Evolutionary conservation across 148 eudicot species (phyloP).

Genomic region (Salicornia ramosissima): DNA sequence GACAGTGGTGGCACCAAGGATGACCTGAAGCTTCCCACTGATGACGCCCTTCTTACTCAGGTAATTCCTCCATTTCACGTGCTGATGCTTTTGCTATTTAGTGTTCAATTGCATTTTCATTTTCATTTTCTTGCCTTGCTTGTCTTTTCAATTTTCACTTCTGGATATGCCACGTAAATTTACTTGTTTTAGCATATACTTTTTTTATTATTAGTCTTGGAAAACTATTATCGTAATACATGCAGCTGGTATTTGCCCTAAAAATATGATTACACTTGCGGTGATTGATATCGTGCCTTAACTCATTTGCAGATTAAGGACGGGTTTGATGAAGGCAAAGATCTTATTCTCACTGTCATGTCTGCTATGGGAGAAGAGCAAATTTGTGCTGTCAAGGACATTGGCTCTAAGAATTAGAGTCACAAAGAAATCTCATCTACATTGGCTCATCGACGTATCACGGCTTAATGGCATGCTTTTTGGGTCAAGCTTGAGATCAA

Average conservation of each 20-base stretch:
- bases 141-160: neutral
- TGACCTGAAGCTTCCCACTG: slow-evolving; percentile 80
- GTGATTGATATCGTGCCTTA: neutral
- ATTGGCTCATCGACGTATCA: neutral
- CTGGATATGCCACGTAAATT: too few species aligned
- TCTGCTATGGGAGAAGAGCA: slow-evolving; percentile 78
- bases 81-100: neutral
- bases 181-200: too few species aligned
- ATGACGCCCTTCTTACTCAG: slow-evolving; percentile 57
- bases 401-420: slow-evolving; percentile 38
- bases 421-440: neutral
- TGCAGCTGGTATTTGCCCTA: too few species aligned
- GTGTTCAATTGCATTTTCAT: neutral
- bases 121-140: neutral
- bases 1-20: slow-evolving; percentile 80
- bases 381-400: slow-evolving; percentile 69
- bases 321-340: slow-evolving; percentile 62
- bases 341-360: slow-evolving; percentile 59
- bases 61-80: slow-evolving; percentile 12
- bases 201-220: neutral
- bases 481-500: neutral
- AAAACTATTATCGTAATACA: neutral
- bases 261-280: too few species aligned
- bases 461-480: neutral
- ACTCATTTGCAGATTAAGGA: slow-evolving; percentile 45